Base-by-base conservation (phyloP, 2,329 filamentous ascomycete species). In the Colletotrichum plurivorum region DNA sequence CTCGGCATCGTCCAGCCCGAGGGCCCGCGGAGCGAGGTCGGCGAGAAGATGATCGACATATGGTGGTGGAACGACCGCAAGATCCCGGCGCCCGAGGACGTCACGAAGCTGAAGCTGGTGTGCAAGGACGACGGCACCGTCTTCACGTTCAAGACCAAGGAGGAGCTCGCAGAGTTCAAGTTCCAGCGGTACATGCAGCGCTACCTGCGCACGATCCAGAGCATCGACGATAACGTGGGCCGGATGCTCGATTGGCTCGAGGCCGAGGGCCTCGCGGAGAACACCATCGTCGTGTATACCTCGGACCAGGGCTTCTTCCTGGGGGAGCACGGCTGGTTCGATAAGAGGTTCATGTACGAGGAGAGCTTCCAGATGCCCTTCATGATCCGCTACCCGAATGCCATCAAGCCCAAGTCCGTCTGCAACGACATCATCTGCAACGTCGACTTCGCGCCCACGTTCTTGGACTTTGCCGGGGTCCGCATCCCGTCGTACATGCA, bases 341-440 rank as follows among this genome's bases (percentile, higher is more conserved):
- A 88, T 73, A 88, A 88, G 76, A 82, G 86, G 4, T 87, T 88
- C 75, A 87, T 88, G 83, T 88, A 88, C 75, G 85, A 88, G 70
- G 84, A 88, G 74, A 82, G 78, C 15, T 88, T 88, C 76, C 85
- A 88, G 75, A 88, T 88, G 86, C 85, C 86, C 0, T 85, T 88
- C 56, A 73, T 88, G 4, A 78, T 85, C 8, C 80, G 83, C 0
- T 85, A 84, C 54, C 85, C 86, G 0, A 67, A 57, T 0, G 78
- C 79, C 60, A 85, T 87, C 65, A 49, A 60, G 1, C 65, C 81
- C 0, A 78, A 79, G 0, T 77, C 75, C 0, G 75, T 85, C 0
- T 84, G 80, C 68, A 73, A 83, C 61, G 84, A 86, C 69, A 86
- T 87, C 20, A 79, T 88, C 60, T 82, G 80, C 73, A 88, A 88